Evolutionary conservation across 805 yeast genomes (phyloP).

Genomic region (Saccharomyces paradoxus): DNA sequence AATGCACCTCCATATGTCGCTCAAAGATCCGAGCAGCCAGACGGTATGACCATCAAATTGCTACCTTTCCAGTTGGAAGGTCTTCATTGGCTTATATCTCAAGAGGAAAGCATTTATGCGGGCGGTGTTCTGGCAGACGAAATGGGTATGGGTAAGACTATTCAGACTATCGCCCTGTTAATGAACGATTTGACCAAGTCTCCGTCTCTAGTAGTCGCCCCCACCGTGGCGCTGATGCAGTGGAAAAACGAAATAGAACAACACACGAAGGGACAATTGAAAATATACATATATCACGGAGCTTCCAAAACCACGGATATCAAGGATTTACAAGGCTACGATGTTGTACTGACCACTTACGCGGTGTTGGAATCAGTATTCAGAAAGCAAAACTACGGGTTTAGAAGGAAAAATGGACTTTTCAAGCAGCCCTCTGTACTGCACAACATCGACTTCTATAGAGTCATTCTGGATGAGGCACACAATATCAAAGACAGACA

Average conservation of each 20-base stretch:
- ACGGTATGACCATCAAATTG: constrained; percentile 60
- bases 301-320: constrained; percentile 57
- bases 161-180: constrained; percentile 86
- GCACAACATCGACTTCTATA: constrained; percentile 66
- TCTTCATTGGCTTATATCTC: constrained; percentile 75
- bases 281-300: constrained; percentile 76
- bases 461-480: constrained; percentile 92
- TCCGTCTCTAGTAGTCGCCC: constrained; percentile 89
- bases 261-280: constrained; percentile 67
- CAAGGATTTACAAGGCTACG: constrained; percentile 45
- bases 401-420: constrained; percentile 59
- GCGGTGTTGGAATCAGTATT: constrained; percentile 83
- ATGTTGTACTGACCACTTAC: constrained; percentile 85
- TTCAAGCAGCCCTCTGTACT: constrained; percentile 70
- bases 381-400: constrained; percentile 77
- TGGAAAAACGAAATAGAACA: constrained; percentile 90
- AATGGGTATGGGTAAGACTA: constrained; percentile 99
- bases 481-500: constrained; percentile 95
- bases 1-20: constrained; percentile 40
- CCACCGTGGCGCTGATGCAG: constrained; percentile 97
- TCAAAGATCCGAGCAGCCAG: constrained; percentile 63
- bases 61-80: constrained; percentile 94
- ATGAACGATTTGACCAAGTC: constrained; percentile 56
- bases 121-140: constrained; percentile 97
- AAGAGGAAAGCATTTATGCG: constrained; percentile 61